Evolutionary conservation across 768 basidiomycete species (phyloP).

Genomic region (Hygrocybe coccinea): DNA sequence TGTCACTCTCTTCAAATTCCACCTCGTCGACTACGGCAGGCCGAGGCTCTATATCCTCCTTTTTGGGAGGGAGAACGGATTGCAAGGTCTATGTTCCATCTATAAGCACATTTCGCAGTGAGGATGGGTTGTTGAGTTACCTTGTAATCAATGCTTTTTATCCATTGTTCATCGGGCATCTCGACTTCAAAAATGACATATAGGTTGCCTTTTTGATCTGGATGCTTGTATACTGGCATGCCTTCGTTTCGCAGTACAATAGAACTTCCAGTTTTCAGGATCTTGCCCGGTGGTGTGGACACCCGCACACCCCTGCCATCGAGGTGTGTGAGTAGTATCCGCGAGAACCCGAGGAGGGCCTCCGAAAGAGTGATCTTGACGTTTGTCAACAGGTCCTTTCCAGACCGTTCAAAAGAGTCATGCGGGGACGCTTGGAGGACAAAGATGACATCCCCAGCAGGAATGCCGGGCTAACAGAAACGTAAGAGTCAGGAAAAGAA

Average conservation of each 20-base stretch:
- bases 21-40: conserved; percentile 69
- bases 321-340: conserved; percentile 85
- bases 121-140: conserved; percentile 33
- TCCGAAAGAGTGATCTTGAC: conserved; percentile 89
- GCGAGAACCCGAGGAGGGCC: conserved; percentile 90
- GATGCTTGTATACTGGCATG: conserved; percentile 73
- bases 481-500: conserved; percentile 1
- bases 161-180: conserved; percentile 82
- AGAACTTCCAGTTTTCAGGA: conserved; percentile 68
- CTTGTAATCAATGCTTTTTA: conserved; percentile 54
- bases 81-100: conserved; percentile 50
- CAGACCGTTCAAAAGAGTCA: conserved; percentile 76
- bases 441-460: conserved; percentile 90
- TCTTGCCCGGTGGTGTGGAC: conserved; percentile 65
- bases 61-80: conserved; percentile 70
- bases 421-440: conserved; percentile 65
- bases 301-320: conserved; percentile 90
- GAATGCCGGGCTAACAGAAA: conserved; percentile 65
- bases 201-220: conserved; percentile 71
- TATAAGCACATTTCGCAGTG: background rate
- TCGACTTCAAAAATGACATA: conserved; percentile 81
- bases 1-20: conserved; percentile 68
- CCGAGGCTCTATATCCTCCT: conserved; percentile 62
- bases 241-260: conserved; percentile 81
- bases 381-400: conserved; percentile 72